phyloP scores from a whole-genome alignment of 768 basidiomycete species.

The Mycena alexandri region DNA sequence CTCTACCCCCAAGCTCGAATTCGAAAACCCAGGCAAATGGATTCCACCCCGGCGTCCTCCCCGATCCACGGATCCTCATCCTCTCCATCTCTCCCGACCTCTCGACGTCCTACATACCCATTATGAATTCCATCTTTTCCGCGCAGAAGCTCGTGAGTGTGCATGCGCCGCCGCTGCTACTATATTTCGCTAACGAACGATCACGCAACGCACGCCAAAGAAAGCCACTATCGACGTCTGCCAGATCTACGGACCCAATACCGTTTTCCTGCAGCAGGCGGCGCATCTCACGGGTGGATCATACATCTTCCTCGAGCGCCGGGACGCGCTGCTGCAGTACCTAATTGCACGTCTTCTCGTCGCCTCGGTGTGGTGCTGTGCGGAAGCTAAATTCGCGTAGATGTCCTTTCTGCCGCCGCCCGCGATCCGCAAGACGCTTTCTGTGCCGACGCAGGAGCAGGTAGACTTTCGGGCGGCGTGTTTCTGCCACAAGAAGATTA shows the following conservation, averaged over 20 bases:
- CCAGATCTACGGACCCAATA: conserved; percentile 89
- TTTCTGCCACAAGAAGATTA: conserved; percentile 97
- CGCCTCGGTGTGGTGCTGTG: neutral
- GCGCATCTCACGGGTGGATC: conserved; percentile 95
- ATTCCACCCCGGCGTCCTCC: conserved; percentile 47
- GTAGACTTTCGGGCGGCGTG: conserved; percentile 98
- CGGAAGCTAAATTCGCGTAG: conserved; percentile 55
- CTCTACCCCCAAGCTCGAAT: conserved; percentile 46
- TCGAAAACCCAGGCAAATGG: conserved; percentile 47
- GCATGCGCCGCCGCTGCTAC: conserved; percentile 21
- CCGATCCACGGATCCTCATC: conserved; percentile 65
- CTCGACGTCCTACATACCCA: conserved; percentile 92
- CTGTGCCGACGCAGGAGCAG: conserved; percentile 92
- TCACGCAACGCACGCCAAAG: conserved; percentile 56
- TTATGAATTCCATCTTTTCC: conserved; percentile 99
- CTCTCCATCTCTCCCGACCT: conserved; percentile 94
- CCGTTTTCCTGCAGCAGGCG: conserved; percentile 97
- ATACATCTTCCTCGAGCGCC: conserved; percentile 86
- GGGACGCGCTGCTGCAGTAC: conserved; percentile 92
- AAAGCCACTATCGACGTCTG: conserved; percentile 98
- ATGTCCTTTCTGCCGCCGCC: conserved; percentile 73
- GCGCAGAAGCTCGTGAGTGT: conserved; percentile 92
- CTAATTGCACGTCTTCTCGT: conserved; percentile 69
- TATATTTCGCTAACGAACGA: neutral
- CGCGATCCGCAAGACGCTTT: conserved; percentile 79